Evolutionary conservation across 2,329 filamentous ascomycete genomes (phyloP).

Genomic region (Rutstroemia sp.): DNA sequence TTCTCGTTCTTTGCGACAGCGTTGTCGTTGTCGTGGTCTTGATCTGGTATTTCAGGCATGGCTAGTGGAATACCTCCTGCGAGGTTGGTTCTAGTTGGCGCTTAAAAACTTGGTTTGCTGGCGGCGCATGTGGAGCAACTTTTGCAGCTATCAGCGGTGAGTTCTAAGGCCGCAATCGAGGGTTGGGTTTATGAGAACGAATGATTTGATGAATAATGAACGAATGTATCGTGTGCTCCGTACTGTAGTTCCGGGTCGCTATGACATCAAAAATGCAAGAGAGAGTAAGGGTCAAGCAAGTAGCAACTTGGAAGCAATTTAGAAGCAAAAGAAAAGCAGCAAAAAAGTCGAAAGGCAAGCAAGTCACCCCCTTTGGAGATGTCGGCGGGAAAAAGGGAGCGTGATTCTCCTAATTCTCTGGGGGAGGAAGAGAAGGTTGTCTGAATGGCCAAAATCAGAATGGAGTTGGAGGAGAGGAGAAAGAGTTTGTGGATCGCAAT

Average conservation of each 20-base stretch:
- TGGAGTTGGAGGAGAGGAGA: background rate
- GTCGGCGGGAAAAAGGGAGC: background rate
- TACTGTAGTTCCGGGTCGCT: background rate
- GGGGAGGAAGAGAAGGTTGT: background rate
- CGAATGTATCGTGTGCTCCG: too few relatives aligned
- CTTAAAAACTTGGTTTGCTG: conserved; percentile 11
- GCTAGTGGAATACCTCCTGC: conserved; percentile 2
- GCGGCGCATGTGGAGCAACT: conserved; percentile 8
- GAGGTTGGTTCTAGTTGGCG: conserved; percentile 1
- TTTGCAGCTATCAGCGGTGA: conserved; percentile 8
- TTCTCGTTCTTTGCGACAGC: conserved; percentile 23
- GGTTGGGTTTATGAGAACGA: background rate
- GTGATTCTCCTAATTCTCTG: background rate
- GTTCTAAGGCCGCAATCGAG: conserved; percentile 3
- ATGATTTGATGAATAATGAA: background rate
- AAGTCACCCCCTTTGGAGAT: too few relatives aligned
- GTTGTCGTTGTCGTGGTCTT: conserved; percentile 13
- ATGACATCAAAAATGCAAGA: background rate
- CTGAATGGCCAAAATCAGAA: background rate
- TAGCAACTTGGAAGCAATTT: too few relatives aligned
- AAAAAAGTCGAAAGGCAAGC: too few relatives aligned
- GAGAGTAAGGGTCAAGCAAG: background rate
- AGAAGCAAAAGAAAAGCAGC: too few relatives aligned
- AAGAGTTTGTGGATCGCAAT: background rate
- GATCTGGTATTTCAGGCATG: conserved; percentile 8